Evolutionary conservation across 2,329 filamentous ascomycete species (phyloP).

Genomic region (Diaporthe australafricana): DNA sequence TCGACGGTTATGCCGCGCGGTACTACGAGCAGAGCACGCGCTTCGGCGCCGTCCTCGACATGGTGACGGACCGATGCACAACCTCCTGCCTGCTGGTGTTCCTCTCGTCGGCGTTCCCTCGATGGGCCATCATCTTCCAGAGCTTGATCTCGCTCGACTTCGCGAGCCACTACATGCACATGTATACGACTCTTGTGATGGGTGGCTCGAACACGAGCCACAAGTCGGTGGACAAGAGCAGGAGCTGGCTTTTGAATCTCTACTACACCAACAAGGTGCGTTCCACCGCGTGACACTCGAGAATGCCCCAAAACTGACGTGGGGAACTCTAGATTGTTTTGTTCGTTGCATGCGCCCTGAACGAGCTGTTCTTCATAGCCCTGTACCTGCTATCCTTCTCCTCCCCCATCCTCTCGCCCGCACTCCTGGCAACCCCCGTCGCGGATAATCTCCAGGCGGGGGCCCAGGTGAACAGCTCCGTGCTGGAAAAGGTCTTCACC

Average conservation of each 20-base stretch:
- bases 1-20: slow-evolving; percentile 93
- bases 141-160: slow-evolving; percentile 91
- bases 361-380: slow-evolving; percentile 98
- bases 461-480: slow-evolving; percentile 75
- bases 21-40: slow-evolving; percentile 91
- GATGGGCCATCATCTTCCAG: slow-evolving; percentile 96
- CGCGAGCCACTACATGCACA: slow-evolving; percentile 98
- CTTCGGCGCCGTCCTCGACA: slow-evolving; percentile 96
- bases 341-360: slow-evolving; percentile 89
- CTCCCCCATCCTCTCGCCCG: slow-evolving; percentile 87
- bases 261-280: slow-evolving; percentile 98
- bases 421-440: slow-evolving; percentile 72
- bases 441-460: slow-evolving; percentile 71
- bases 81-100: slow-evolving; percentile 96
- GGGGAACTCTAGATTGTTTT: slow-evolving; percentile 78
- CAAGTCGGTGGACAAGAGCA: slow-evolving; percentile 90
- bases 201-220: slow-evolving; percentile 84
- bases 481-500: slow-evolving; percentile 81
- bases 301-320: slow-evolving; percentile 17
- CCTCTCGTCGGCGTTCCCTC: slow-evolving; percentile 91
- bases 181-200: slow-evolving; percentile 95
- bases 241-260: slow-evolving; percentile 90
- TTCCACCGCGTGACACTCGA: background rate
- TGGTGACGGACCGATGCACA: slow-evolving; percentile 98
- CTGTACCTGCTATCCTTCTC: slow-evolving; percentile 98